Percentiles rank a stretch among this genome's conserved stretches.
These are phyloP conservation scores for Pharus latifolius DNA, from an alignment of 176 grass and related monocot genomes.

Conservation along the genomic window DNA sequence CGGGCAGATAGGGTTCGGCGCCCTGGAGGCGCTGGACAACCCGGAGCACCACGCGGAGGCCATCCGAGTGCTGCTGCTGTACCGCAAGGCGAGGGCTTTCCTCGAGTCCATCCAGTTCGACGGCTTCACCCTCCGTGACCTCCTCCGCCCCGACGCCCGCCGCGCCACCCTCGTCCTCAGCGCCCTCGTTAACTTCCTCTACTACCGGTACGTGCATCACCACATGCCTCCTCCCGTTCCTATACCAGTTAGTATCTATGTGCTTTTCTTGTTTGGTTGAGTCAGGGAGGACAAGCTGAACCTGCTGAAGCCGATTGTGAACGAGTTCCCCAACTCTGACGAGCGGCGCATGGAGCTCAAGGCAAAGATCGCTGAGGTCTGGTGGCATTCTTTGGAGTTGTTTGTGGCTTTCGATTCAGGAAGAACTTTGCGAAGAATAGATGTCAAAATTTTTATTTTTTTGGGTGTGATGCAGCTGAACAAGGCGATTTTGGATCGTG, in stretches of 20 bases:
- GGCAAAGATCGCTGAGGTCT: constrained; percentile 43
- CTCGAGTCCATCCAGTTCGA: constrained; percentile 46
- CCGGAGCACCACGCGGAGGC: constrained; percentile 39
- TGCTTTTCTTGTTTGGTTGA: too few relatives aligned
- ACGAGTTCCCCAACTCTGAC: constrained; percentile 11
- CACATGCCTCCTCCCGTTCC: too few relatives aligned
- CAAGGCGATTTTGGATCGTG: constrained; percentile 43
- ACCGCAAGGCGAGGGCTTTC: constrained; percentile 23
- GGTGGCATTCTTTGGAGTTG: neutral
- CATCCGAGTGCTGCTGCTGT: constrained; percentile 9
- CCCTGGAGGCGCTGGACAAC: constrained; percentile 44
- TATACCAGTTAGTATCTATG: too few relatives aligned
- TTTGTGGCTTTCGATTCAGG: neutral
- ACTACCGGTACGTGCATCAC: constrained; percentile 38
- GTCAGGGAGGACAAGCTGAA: constrained; percentile 41
- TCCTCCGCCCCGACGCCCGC: constrained; percentile 38
- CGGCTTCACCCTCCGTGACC: constrained; percentile 38
- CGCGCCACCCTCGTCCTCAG: constrained; percentile 46
- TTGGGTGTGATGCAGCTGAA: constrained; percentile 22
- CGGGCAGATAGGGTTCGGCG: constrained; percentile 48
- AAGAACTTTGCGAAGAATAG: neutral
- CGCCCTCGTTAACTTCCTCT: constrained; percentile 64
- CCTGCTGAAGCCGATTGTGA: constrained; percentile 26
- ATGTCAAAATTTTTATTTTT: neutral
- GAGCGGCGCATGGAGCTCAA: constrained; percentile 9